Evolutionary conservation across 2,329 filamentous ascomycete species (phyloP), one percentile per base, ranked within the genome.

Genomic region (Knoxdaviesia capensis): DNA sequence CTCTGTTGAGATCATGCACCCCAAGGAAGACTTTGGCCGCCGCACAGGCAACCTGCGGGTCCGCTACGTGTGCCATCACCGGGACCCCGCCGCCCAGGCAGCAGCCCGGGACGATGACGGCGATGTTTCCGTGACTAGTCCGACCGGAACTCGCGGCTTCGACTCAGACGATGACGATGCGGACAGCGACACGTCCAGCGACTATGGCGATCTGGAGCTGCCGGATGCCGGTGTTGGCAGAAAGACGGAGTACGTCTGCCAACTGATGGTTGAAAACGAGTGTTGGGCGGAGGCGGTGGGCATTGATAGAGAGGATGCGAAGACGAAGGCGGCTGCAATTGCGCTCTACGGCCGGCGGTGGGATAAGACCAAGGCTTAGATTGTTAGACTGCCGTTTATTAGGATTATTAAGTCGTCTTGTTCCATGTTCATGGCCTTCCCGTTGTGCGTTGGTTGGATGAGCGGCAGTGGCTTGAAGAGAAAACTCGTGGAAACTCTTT

Each of bases 21-120:
- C 74, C 1, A 87, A 84, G 56, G 77, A 84, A 53, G 65, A 74
- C 44, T 57, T 92, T 6, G 77, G 79, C 0, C 59, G 66, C 38
- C 49, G 80, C 32, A 74, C 74, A 0, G 65, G 61, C 4, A 56
- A 43, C 2, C 57, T 67, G 43, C 65, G 53, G 31, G 68, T 84
- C 0, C 54, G 59, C 33, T 86, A 85, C 53, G 52, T 55, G 6
- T 49, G 63, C 20, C 56, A 59, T 10, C 47, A 50, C 3, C 40
- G 45, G 4, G 48, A 50, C 8, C 20, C 20, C 20, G 20, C 20
- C 2, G 20, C 20, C 20, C 20, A 20, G 20, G 20, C 20, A 20
- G 20, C 20, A 20, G 3, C 20, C 20, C 20, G 20, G 20, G 43
- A 39, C 1, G 42, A 47, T 0, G 48, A 48, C 2, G 50, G 47